A percentile compares a stretch with the other conserved stretches of the same genome.
Evolutionary conservation across 495 filamentous ascomycete genomes (phyloP).

Genomic region (Lophium mytilinum): DNA sequence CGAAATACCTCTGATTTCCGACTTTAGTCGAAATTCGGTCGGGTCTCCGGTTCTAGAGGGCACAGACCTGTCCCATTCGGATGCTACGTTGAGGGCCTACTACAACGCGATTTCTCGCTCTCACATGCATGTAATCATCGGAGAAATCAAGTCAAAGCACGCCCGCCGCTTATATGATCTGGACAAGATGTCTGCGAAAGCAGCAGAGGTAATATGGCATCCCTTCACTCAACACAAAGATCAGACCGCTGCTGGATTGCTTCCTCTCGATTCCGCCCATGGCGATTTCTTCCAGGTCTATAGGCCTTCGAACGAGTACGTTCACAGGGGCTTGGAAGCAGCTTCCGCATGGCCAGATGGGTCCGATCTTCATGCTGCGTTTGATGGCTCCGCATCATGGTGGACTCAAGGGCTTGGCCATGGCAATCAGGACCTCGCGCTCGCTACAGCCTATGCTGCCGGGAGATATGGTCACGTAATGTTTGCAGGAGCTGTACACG

Average conservation of each 20-base stretch:
- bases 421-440: constrained; percentile 55
- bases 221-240: constrained; percentile 73
- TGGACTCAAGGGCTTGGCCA: constrained; percentile 82
- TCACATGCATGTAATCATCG: too few species aligned
- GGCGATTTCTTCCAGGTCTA: constrained; percentile 62
- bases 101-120: too few species aligned
- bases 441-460: constrained; percentile 67
- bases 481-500: constrained; percentile 66
- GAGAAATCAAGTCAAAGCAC: constrained; percentile 34
- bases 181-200: constrained; percentile 49
- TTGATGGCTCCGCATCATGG: constrained; percentile 76
- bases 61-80: too few species aligned
- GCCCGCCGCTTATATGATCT: constrained; percentile 44
- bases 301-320: background rate
- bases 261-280: constrained; percentile 65
- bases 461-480: constrained; percentile 82
- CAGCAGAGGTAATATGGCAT: constrained; percentile 61
- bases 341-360: background rate
- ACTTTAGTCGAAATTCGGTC: background rate
- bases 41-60: too few species aligned
- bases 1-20: constrained; percentile 10
- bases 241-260: constrained; percentile 49
- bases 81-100: too few species aligned
- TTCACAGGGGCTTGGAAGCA: background rate
- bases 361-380: constrained; percentile 48